These are phyloP conservation scores for Dryas octopetala DNA, from an alignment of 306 rosid species.

Conservation along the genomic window DNA sequence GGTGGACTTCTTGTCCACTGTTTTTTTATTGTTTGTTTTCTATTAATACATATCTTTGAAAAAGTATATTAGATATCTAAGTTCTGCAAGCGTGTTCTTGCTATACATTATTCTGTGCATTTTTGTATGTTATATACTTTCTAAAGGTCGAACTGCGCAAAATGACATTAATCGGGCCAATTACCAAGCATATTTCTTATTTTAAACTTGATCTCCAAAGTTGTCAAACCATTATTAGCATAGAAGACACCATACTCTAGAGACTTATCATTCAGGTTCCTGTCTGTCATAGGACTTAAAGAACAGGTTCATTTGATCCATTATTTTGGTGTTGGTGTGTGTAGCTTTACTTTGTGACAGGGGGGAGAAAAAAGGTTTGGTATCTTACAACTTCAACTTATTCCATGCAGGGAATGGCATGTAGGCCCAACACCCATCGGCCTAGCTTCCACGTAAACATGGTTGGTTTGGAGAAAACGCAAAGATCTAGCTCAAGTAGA, in stretches of 20 bases:
- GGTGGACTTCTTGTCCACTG: too few species aligned
- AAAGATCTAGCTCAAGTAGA: conserved; percentile 72
- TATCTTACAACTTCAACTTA: conserved; percentile 17
- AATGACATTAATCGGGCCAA: not conserved
- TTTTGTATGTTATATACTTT: not conserved
- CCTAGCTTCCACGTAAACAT: conserved; percentile 98
- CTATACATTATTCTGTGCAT: not conserved
- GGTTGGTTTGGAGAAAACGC: conserved; percentile 95
- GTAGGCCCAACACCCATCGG: conserved; percentile 94
- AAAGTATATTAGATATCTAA: not conserved
- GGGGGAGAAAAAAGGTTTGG: not conserved
- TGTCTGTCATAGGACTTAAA: not conserved
- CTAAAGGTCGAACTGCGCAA: not conserved
- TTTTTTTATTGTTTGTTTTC: too few species aligned
- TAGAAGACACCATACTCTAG: not conserved
- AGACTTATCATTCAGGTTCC: not conserved
- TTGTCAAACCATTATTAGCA: not conserved
- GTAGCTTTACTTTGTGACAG: not conserved
- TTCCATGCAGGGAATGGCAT: conserved; percentile 87
- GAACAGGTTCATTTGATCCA: not conserved
- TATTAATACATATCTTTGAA: not conserved
- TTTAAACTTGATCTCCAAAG: not conserved
- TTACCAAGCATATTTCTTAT: not conserved
- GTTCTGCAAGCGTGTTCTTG: not conserved
- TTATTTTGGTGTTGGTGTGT: not conserved